phyloP scores from a whole-genome alignment of 192 early-diverging fungal species.

The Anaeromyces robustus region DNA sequence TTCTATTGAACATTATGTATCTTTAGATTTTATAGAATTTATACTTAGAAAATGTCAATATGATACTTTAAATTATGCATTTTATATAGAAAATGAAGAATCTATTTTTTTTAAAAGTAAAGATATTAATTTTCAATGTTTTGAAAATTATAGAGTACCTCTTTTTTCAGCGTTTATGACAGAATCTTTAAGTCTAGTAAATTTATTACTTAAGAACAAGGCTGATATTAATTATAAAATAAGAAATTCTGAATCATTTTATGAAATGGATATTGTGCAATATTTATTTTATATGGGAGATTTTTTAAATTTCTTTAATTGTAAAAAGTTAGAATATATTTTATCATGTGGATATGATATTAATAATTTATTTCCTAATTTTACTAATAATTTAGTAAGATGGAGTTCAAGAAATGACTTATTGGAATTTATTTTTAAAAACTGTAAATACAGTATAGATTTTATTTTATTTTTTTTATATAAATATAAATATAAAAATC shows the following conservation, averaged over 20 bases:
- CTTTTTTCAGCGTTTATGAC: background rate
- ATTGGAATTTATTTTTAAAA: background rate
- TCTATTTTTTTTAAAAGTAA: background rate
- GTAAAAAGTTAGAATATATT: background rate
- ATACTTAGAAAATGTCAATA: background rate
- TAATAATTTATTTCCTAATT: background rate
- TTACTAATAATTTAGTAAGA: background rate
- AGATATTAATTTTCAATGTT: background rate
- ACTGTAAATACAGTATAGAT: background rate
- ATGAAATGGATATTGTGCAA: background rate
- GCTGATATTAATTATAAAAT: background rate
- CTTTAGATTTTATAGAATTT: background rate
- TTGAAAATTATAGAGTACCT: background rate
- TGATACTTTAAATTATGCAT: background rate
- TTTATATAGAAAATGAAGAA: background rate
- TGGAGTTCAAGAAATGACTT: background rate
- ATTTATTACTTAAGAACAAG: background rate
- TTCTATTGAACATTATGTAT: background rate
- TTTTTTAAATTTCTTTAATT: background rate
- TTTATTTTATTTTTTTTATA: background rate
- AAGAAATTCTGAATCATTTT: background rate
- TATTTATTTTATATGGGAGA: background rate
- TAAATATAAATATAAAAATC: background rate
- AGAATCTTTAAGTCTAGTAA: background rate
- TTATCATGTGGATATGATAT: background rate